phyloP scores from a whole-genome alignment of 352 stramenopile species.

The Phytophthora pisi region DNA sequence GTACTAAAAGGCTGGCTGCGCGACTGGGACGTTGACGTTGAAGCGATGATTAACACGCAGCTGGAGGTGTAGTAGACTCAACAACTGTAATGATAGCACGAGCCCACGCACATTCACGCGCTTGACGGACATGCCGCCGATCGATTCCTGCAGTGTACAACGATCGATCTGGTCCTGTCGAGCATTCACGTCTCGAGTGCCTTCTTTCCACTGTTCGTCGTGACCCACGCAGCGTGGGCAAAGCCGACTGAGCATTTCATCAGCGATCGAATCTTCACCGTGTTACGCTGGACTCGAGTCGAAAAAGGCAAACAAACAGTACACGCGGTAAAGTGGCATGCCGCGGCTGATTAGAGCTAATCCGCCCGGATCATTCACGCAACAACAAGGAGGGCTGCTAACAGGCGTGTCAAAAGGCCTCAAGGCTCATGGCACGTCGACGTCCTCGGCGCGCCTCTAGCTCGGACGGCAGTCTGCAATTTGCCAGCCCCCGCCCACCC shows the following conservation, averaged over 20 bases:
- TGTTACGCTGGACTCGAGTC: slow-evolving; percentile 10
- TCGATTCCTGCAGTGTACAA: slow-evolving; percentile 10
- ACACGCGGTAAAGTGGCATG: slow-evolving; percentile 27
- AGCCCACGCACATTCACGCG: slow-evolving; percentile 19
- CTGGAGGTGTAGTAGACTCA: slow-evolving; percentile 5
- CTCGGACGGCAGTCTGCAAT: slow-evolving; percentile 36
- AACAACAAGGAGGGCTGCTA: not conserved
- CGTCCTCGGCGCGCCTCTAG: slow-evolving; percentile 2
- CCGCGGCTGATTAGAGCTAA: slow-evolving; percentile 12
- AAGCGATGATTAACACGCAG: not conserved
- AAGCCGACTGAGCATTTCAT: slow-evolving; percentile 11
- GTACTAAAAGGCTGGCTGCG: slow-evolving; percentile 46
- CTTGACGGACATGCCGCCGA: not conserved
- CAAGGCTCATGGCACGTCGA: slow-evolving; percentile 15
- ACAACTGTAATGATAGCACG: slow-evolving; percentile 22
- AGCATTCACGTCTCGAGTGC: not conserved
- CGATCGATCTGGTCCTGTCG: slow-evolving; percentile 11
- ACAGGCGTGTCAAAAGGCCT: not conserved
- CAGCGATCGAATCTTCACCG: slow-evolving; percentile 31
- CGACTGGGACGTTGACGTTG: slow-evolving; percentile 1
- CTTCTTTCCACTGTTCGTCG: slow-evolving; percentile 29
- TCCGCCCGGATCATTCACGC: not conserved
- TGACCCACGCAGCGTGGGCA: slow-evolving; percentile 17
- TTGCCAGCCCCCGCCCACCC: slow-evolving; percentile 19
- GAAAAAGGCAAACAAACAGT: slow-evolving; percentile 17